Evolutionary conservation across 1,139 yeast species (phyloP), one percentile per base, ranked within the genome.

Genomic region (Sugiyamaella neomexicana): DNA sequence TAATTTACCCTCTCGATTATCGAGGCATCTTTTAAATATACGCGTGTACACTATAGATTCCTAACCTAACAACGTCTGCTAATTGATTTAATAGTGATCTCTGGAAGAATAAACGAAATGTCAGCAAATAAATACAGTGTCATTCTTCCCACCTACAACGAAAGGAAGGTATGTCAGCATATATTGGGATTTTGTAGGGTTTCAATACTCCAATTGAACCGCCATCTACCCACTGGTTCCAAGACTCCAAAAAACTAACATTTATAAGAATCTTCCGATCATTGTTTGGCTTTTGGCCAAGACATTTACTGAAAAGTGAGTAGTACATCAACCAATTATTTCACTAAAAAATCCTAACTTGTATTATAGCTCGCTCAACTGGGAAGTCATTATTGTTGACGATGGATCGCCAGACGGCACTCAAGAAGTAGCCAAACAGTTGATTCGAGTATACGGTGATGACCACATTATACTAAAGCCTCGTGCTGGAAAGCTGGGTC

Each of bases 331-430:
- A 13, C n/a, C 15, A 13, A 12, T 7, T 12, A 34, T 34, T 27
- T 2, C n/a, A 6, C 36, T 16, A 16, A 34, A 12, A 34, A 12
- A 2, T n/a, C 10, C 31, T 46, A 29, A 36, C 49, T 15, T 27
- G 20, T 31, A 46, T n/a, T 29, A 12, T 34, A 55, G 55, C 55
- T 51, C 55, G 13, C 72, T 86, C 56, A 79, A 83, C 68, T 86
- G 95, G 95, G 95, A 86, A 69, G 81, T 86, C 25, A 74, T 86
- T 55, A 85, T 86, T 67, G 93, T 86, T 52, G 95, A 86, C 66
- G 95, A 86, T 66, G 83, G 81, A 60, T 85, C 91, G 2, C 95
- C 95, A 45, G 95, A 86, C 68, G 93, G 93, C 15, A 86, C 95
- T 16, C 91, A 85, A 69, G 85, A 81, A 29, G 77, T 86, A 50